Base-by-base conservation (phyloP, 2,329 filamentous ascomycete genomes). In the Fusarium sp. region DNA sequence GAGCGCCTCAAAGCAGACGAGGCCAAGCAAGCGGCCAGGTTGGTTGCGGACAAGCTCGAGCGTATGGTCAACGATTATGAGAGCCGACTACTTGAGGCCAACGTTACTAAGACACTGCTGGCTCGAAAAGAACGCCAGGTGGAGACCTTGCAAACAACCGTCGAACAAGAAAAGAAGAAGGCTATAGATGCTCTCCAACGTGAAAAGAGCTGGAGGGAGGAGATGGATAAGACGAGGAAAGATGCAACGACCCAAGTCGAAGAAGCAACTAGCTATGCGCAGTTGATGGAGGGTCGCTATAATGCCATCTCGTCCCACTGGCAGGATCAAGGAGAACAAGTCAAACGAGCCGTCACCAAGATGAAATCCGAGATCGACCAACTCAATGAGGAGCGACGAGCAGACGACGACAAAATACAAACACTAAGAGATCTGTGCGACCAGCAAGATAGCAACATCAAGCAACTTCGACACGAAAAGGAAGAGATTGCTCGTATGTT, bases 81-180 rank as follows among this genome's bases (percentile, higher is more conserved):
- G 78, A 89, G 89, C 73, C 87, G 90, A 13, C 85, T 93, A 69
- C 86, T 94, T 59, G 91, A 94, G 75, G 90, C 91, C 65, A 91
- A 89, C 76, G 90, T 94, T 62, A 93, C 92, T 75, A 92, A 92
- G 80, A 89, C 91, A 20, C 84, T 94, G 13, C 86, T 95, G 34
- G 89, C 90, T 65, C 87, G 93, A 65, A 93, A 93, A 78, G 93
- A 95, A 78, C 88, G 93, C 18, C 93, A 94, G 80, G 89, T 95
- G 47, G 91, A 93, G 72, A 89, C 91, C 50, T 81, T 94, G 67
- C 90, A 91, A 76, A 85, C 87, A 14, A 85, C 89, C 24, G 85
- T 94, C 34, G 90, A 92, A 45, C 81, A 86, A 5, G 93, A 95
- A 82, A 88, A 89, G 79, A 87, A 88, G 75, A 88, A 90, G 72